Percentiles rank a stretch among this genome's conserved stretches.
phyloP scores from a whole-genome alignment of 345 rosid genomes.

The Eucalyptus decipiens region DNA sequence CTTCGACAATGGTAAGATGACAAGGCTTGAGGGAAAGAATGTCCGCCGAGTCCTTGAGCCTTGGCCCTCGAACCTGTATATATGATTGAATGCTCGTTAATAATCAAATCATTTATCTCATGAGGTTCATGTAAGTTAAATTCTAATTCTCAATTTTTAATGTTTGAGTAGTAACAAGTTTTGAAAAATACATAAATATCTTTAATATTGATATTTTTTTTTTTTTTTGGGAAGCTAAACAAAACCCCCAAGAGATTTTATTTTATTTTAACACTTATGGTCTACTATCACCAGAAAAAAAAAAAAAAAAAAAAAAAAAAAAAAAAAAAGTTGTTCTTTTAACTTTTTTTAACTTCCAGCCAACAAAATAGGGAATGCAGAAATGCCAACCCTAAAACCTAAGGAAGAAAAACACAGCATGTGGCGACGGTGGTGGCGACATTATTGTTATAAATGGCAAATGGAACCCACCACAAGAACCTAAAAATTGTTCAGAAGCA shows the following conservation, averaged over 20 bases:
- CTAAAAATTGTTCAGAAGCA: background rate
- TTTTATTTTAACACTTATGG: background rate
- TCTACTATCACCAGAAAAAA: background rate
- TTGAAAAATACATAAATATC: background rate
- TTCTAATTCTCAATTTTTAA: background rate
- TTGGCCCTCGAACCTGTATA: conserved; percentile 65
- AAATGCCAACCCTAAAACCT: background rate
- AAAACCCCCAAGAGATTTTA: background rate
- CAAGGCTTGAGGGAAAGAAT: conserved; percentile 78
- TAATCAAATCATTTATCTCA: too few relatives aligned
- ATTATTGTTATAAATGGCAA: too few relatives aligned
- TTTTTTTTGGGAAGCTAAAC: background rate
- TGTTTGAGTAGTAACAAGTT: background rate
- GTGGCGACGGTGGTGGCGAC: background rate
- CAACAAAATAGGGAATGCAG: background rate
- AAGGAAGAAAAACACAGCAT: background rate
- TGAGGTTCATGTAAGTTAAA: background rate
- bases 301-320: too few relatives aligned
- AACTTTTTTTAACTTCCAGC: background rate
- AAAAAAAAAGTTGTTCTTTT: too few relatives aligned
- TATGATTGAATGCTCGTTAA: background rate
- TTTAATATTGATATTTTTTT: background rate
- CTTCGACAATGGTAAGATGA: conserved; percentile 65
- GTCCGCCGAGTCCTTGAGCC: conserved; percentile 77
- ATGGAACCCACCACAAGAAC: background rate